These are phyloP conservation scores for Sclerotiophoma versabilis DNA, from an alignment of 2,329 filamentous ascomycete genomes.

Conservation along the genomic window DNA sequence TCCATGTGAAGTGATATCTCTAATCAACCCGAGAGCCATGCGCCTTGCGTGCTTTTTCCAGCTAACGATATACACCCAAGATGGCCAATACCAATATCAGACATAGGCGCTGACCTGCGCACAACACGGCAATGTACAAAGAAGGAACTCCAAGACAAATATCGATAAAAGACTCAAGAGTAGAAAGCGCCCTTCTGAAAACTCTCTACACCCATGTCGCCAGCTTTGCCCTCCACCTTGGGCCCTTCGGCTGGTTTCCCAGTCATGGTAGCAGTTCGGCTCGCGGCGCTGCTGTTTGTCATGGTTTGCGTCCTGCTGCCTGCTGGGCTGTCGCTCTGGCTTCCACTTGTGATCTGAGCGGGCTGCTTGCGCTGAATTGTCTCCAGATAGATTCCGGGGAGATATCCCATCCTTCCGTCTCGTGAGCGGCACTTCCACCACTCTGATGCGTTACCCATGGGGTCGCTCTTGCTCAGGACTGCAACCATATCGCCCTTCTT, in stretches of 20 bases:
- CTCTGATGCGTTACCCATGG: conserved; percentile 87
- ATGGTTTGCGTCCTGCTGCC: conserved; percentile 63
- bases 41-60: conserved; percentile 33
- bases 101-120: conserved; percentile 12
- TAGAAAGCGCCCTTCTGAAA: conserved; percentile 76
- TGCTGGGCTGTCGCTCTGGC: conserved; percentile 50
- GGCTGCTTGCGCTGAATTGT: conserved; percentile 67
- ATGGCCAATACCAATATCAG: conserved; percentile 9
- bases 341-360: conserved; percentile 54
- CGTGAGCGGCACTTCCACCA: conserved; percentile 97
- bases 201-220: conserved; percentile 71
- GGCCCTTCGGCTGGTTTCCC: conserved; percentile 57
- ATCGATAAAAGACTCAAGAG: conserved; percentile 54
- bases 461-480: conserved; percentile 90
- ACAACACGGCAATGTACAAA: conserved; percentile 19
- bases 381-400: conserved; percentile 90
- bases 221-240: conserved; percentile 64
- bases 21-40: conserved; percentile 20
- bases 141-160: conserved; percentile 4
- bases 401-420: conserved; percentile 88
- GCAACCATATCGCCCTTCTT: conserved; percentile 96
- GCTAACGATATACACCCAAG: conserved; percentile 21
- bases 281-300: conserved; percentile 54
- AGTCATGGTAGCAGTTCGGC: conserved; percentile 55
- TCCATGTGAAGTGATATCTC: conserved; percentile 16